Base-by-base conservation (phyloP, 331 rosid species). In the Phaseolus coccineus region DNA sequence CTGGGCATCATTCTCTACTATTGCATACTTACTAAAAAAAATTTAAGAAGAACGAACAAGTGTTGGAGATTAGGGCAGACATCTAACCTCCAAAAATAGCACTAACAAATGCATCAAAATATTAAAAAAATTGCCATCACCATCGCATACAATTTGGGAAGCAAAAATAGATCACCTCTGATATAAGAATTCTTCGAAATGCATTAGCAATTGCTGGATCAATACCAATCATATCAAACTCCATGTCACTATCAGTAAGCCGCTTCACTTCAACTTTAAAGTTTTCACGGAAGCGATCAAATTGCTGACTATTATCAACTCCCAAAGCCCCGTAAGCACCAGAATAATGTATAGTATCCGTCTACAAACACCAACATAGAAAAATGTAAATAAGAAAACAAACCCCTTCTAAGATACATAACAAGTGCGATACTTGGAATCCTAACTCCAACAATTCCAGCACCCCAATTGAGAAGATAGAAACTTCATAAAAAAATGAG, bases 151-250 rank as follows among this genome's bases (percentile, higher is more conserved):
- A 70, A 62, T 6, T 12, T 3, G 50, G 3, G 22, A 67, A 19
- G 61, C 42, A 66, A 4, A 72, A 77, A 73, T 42, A 69, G 3
- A 33, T 83, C 81, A 96, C 99, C 98, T 96, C 98, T 28, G 99
- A 62, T 74, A 96, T 96, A 72, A 96, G 96, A 75, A 96, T 96
- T 76, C 99, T 86, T 79, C 99, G 81, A 87, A 96, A 96, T 4
- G 99, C 96, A 81, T 96, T 96, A 44, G 98, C 99, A 68, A 96
- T 40, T 10, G 99, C 86, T 0, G 97, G 99, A 80, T 96, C 99
- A 74, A 96, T 90, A 15, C 98, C 99, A 72, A 96, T 90, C 97
- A 93, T 90, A 80, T 96, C 99, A 71, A 96, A 96, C 85, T 93
- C 98, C 27, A 93, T 87, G 39, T 87, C 94, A 15, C 90, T 91